Base-by-base conservation (phyloP, 208 protist genomes). In the Trichomonas tenax region DNA sequence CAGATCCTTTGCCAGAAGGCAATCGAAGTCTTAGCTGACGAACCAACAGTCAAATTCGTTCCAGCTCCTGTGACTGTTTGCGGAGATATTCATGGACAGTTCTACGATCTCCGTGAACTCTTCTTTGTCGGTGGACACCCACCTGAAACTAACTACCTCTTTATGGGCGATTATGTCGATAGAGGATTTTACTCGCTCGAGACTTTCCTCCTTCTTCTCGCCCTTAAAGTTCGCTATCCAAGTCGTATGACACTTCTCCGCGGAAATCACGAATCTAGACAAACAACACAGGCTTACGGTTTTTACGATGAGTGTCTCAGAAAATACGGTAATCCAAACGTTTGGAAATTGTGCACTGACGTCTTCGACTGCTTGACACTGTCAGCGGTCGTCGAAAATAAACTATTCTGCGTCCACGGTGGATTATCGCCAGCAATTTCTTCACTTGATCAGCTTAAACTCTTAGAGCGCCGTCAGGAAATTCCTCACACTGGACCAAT, bases 111-210 rank as follows among this genome's bases (percentile, higher is more conserved):
- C 46, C 97, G 99, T n/a, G 98, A 99, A 15, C 44, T 96, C 40
- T 97, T 99, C 97, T 98, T 98, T 46, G 96, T 97, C n/a, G 86
- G 72, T 82, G 96, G 96, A 21, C 96, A 98, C 40, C 97, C 98
- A 21, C 99, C 99, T 38, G 98, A 99, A 97, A 99, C 98, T 11
- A 99, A 99, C 96, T 99, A 99, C 96, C 98, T 99, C 11, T 99
- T 99, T 97, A 98, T 99, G 97, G 97, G 97, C 40, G 96, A 96
- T 96, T 96, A 96, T 88, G 96, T 96, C 21, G 96, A 96, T 82
- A 15, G 96, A 81, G 96, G 96, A 17, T 95, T 81, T 44, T 96
- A 97, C 44, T 96, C 95, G 31, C 97, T 99, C 9, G 98, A 99
- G 97, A 98, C 98, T 17, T 98, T 99, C 82, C 98, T 98, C 48